Base-by-base conservation (phyloP, 2,329 filamentous ascomycete genomes). In the Graphiopsis chlorocephala region DNA sequence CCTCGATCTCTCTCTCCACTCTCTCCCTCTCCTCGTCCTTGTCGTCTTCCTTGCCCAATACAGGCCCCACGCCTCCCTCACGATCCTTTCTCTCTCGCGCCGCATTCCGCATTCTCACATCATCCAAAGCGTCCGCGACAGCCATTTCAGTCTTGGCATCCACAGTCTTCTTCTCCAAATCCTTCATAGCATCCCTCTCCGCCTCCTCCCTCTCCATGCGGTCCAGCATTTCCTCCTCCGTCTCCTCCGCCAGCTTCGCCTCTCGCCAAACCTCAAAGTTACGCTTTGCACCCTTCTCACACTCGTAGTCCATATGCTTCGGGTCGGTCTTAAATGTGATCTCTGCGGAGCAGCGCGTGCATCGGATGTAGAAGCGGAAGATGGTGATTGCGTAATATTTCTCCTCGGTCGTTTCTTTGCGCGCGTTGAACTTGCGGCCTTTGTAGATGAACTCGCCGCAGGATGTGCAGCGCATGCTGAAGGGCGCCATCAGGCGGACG, bases 81-180 rank as follows among this genome's bases (percentile, higher is more conserved):
- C 86, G 87, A 72, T 87, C 86, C 10, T 89, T 90, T 68, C 90
- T 85, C 77, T 96, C 92, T 58, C 95, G 88, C 68, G 93, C 84
- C 8, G 95, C 95, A 79, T 99, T 99, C 68, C 94, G 83, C 61
- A 91, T 94, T 64, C 94, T 84, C 64, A 99, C 97, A 79, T 97
- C 93, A 77, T 99, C 95, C 63, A 99, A 80, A 8, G 93, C 94
- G 81, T 99, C 95, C 1, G 95, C 95, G 52, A 97, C 92, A 20
- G 91, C 92, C 93, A 99, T 99, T 78, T 99, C 95, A 47, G 90
- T 85, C 81, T 95, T 93, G 0, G 93, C 93, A 76, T 99, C 95
- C 25, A 90, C 81, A 63, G 94, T 97, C 81, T 98, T 98, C 68
- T 90, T 89, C 80, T 99, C 95, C 55, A 99, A 80, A 75, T 97